Conservation (phyloP, 2,329 filamentous ascomycete genomes). For the Botrytis fabae region DNA sequence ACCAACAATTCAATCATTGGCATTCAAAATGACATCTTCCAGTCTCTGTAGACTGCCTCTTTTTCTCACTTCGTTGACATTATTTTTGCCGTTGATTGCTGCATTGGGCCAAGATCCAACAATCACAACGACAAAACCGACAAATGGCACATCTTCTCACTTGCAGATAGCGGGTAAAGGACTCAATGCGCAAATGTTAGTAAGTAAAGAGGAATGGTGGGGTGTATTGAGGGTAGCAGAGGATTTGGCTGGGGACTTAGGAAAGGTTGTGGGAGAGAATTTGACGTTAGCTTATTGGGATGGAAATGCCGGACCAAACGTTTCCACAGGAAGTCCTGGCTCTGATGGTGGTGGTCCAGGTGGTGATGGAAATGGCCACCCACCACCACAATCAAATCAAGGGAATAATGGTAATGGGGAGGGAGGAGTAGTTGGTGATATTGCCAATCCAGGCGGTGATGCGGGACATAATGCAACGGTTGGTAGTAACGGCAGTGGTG, state of each 20-base stretch:
- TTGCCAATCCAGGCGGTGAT: slow-evolving; percentile 19
- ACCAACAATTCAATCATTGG: neutral
- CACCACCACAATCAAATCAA: neutral
- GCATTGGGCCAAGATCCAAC: slow-evolving; percentile 17
- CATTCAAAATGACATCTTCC: slow-evolving; percentile 5
- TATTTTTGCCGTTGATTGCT: slow-evolving; percentile 3
- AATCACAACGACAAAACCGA: slow-evolving; percentile 41
- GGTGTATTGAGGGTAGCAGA: slow-evolving; percentile 67
- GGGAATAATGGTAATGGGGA: slow-evolving; percentile 18
- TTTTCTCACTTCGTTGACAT: neutral
- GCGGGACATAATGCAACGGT: slow-evolving; percentile 27
- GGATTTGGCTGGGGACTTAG: slow-evolving; percentile 68
- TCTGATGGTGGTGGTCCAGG: neutral
- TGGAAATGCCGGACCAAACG: neutral
- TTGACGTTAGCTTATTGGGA: slow-evolving; percentile 48
- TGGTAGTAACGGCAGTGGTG: slow-evolving; percentile 1
- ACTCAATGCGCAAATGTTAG: slow-evolving; percentile 52
- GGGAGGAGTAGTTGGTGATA: slow-evolving; percentile 10
- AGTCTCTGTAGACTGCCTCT: slow-evolving; percentile 1
- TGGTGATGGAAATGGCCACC: neutral
- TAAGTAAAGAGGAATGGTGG: slow-evolving; percentile 63
- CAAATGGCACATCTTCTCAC: slow-evolving; percentile 11
- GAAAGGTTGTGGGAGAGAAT: slow-evolving; percentile 62
- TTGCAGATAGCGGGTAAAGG: slow-evolving; percentile 35
- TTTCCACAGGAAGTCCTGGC: slow-evolving; percentile 12